Base-by-base conservation (phyloP, 2,329 filamentous ascomycete genomes). In the Alternaria sp. region DNA sequence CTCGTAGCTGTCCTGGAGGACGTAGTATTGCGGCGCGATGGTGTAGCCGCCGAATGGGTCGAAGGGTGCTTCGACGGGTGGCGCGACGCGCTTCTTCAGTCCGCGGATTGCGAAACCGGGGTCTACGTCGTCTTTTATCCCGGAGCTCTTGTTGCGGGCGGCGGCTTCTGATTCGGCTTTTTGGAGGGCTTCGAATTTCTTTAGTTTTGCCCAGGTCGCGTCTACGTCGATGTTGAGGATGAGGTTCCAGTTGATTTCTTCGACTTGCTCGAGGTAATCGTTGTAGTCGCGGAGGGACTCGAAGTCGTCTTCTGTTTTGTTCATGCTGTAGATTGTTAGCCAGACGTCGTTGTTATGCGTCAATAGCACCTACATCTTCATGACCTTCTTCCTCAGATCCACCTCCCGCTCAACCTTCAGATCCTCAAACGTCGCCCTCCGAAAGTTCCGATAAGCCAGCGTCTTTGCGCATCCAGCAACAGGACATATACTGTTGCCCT, bases 191-290 rank as follows among this genome's bases (percentile, higher is more conserved):
- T 93, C 89, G 83, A 94, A 97, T 64, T 87, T 82, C 54, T 85
- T 81, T n/a, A 94, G 82, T 57, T 86, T 83, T 45, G 81, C 79
- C 73, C 88, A 84, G 3, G 87, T 89, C 61, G 85, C 87, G n/a
- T 89, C 88, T 1, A 90, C 85, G 63, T 94, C 89, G 46, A 84
- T 86, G 45, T 90, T 89, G 68, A 89, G 86, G 57, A 97, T 90
- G 10, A 99, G 86, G 76, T 97, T 95, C 82, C 94, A 94, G 2
- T 94, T 94, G 65, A 97, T 87, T 69, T 91, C 89, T 83, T 99
- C 96, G 43, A 97, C 93, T 75, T 92, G 90, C 81, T 98, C 93
- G 12, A 99, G 88, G 82, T 98, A 97, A 80, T 97, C 90, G 82
- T 99, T 97, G 84, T 90, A 99, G 76, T 90, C 91, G 46, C 88